phyloP scores from a whole-genome alignment of 2,329 filamentous ascomycete genomes.

The Fusarium avenaceum region DNA sequence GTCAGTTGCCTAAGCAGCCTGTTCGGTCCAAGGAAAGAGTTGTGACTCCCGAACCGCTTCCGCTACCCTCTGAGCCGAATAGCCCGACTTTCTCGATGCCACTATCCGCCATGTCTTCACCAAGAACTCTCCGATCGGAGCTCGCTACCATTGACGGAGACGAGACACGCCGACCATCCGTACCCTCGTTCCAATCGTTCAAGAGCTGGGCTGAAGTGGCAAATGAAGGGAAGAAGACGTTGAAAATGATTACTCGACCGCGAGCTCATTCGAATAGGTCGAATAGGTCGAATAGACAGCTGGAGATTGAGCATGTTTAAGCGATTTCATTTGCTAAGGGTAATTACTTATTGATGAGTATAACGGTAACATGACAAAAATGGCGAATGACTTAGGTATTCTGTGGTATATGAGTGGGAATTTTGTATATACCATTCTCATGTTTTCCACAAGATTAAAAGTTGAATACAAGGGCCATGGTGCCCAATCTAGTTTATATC shows the following conservation, averaged over 20 bases:
- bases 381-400: conserved; percentile 4
- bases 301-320: conserved; percentile 20
- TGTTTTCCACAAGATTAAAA: conserved; percentile 17
- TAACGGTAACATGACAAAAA: neutral
- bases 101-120: conserved; percentile 53
- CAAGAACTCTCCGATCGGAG: conserved; percentile 44
- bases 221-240: conserved; percentile 41
- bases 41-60: conserved; percentile 34
- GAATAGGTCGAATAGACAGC: conserved; percentile 31
- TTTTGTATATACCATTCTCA: conserved; percentile 23
- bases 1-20: conserved; percentile 39
- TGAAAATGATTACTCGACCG: conserved; percentile 32
- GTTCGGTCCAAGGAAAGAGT: conserved; percentile 10
- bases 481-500: neutral
- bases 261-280: conserved; percentile 39
- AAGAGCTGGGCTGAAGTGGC: conserved; percentile 61
- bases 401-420: neutral
- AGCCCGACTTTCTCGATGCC: conserved; percentile 48
- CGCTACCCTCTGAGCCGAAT: conserved; percentile 28
- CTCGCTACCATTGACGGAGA: conserved; percentile 39
- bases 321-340: neutral
- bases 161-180: conserved; percentile 31
- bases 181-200: conserved; percentile 53
- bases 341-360: neutral
- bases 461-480: conserved; percentile 20